Base-by-base conservation (phyloP, 768 basidiomycete species). In the Trametes punicea region DNA sequence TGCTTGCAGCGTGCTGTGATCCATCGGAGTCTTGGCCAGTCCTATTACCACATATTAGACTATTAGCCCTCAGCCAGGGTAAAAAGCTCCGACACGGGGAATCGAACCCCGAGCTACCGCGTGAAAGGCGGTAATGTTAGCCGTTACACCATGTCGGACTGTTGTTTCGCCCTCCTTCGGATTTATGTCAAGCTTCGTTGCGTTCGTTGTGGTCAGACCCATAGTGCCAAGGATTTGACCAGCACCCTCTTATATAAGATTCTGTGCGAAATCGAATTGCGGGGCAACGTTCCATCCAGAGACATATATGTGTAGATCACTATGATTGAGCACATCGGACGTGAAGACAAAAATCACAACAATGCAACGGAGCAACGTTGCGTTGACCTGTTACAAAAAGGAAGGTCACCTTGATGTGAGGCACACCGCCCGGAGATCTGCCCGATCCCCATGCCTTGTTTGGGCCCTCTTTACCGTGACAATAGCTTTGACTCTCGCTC, bases 41-140 rank as follows among this genome's bases (percentile, higher is more conserved):
- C n/a, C n/a, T n/a, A n/a, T n/a, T n/a, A n/a, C n/a, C n/a, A n/a
- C n/a, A n/a, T n/a, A n/a, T n/a, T n/a, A n/a, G n/a, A n/a, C n/a
- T n/a, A n/a, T n/a, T n/a, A n/a, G n/a, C n/a, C n/a, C n/a, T n/a
- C n/a, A n/a, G n/a, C n/a, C n/a, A n/a, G n/a, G 0, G 21, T 34
- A 53, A 60, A 61, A 62, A 67, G 33, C 69, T 69, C 69, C 67
- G 71, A 69, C 70, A 69, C 71, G 69, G 71, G 71, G 71, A 73
- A 67, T 73, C 71, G 71, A 73, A 73, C 71, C 71, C 71, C 69
- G 70, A 69, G 69, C 72, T 73, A 69, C 67, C 70, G 69, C 71
- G 69, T 70, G 68, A 70, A 68, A 71, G 70, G 69, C 70, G 69
- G 67, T 63, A 69, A 71, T 70, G 70, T 70, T 71, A 69, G 60